Conservation (phyloP, 2,329 filamentous ascomycete genomes). For the Fusarium anthophilum region DNA sequence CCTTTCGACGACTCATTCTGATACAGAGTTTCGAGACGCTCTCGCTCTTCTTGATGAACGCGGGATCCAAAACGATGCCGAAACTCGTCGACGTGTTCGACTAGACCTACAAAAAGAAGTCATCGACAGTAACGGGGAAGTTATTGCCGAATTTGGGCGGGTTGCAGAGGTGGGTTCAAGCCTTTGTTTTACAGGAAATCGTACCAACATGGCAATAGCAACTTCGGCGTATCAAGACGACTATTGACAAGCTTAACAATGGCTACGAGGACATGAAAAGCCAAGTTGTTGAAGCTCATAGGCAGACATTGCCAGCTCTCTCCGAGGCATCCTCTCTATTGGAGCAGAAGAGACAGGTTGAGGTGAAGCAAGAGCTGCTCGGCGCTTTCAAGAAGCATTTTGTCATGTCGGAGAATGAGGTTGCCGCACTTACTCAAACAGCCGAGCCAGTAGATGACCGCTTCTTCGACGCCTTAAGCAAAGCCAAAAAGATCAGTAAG, state of each 20-base stretch:
- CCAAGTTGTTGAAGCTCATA: constrained; percentile 78
- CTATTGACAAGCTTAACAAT: constrained; percentile 80
- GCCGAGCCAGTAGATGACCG: constrained; percentile 84
- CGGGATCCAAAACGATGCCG: constrained; percentile 76
- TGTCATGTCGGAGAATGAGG: constrained; percentile 82
- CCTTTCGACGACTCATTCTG: constrained; percentile 90
- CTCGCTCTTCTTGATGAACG: constrained; percentile 80
- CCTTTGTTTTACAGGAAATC: neutral
- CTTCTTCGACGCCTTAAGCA: constrained; percentile 81
- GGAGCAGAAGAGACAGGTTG: constrained; percentile 75
- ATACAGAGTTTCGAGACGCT: constrained; percentile 89
- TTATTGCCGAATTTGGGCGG: constrained; percentile 86
- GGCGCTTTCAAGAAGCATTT: constrained; percentile 84
- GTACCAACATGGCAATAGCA: constrained; percentile 66
- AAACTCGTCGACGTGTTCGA: constrained; percentile 80
- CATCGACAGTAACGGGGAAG: constrained; percentile 89
- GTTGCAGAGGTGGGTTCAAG: constrained; percentile 79
- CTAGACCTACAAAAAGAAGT: constrained; percentile 91
- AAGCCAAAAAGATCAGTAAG: constrained; percentile 86
- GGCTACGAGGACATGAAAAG: constrained; percentile 83
- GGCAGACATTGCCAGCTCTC: constrained; percentile 77
- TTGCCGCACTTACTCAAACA: constrained; percentile 77
- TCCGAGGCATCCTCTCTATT: constrained; percentile 81
- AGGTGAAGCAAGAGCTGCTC: constrained; percentile 82
- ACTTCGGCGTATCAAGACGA: constrained; percentile 83